Evolutionary conservation across 2,329 filamentous ascomycete genomes (phyloP), one percentile per base, ranked within the genome.

Genomic region (Hymenoscyphus scutula): DNA sequence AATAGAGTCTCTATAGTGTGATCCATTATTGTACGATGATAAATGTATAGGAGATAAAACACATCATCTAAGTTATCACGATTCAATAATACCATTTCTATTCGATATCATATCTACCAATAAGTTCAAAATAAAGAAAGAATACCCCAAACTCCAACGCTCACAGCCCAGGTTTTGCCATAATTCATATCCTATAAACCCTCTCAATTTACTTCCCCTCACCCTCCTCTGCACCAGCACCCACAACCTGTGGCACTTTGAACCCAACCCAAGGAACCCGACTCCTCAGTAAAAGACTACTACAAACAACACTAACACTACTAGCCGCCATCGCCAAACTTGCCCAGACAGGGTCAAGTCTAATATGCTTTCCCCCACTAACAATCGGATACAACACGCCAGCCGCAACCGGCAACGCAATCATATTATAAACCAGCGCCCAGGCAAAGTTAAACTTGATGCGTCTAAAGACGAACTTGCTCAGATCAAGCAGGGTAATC

Each of bases 301-400:
- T 96, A 72, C 85, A 77, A 58, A 97, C 89, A 54, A 98, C 93
- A 72, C 90, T 95, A 68, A 97, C 88, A 75, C 90, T 94, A 76
- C 92, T 97, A 75, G 93, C 76, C 29, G 94, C 94, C 94, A 97
- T 98, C 0, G 93, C 93, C 74, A 97, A 77, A 68, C 88, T 89
- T 5, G 93, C 94, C 93, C 93, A 97, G 1, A 90, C 90, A 0
- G 90, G 90, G 74, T 91, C 88, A 55, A 93, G 77, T 64, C 84
- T 78, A 23, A 92, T 76, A 72, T 89, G 89, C 32, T 74, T 73
- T 1, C 80, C 82, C 1, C 73, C 71, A 3, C 75, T 74, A 55
- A 79, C 80, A 55, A 88, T 67, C 1, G 86, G 84, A 74, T 86
- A 90, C 55, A 90, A 75, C 1, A 85, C 83, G 0, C 88, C 88